Base-by-base conservation (phyloP, 331 rosid genomes). In the Dryas integrifolia region DNA sequence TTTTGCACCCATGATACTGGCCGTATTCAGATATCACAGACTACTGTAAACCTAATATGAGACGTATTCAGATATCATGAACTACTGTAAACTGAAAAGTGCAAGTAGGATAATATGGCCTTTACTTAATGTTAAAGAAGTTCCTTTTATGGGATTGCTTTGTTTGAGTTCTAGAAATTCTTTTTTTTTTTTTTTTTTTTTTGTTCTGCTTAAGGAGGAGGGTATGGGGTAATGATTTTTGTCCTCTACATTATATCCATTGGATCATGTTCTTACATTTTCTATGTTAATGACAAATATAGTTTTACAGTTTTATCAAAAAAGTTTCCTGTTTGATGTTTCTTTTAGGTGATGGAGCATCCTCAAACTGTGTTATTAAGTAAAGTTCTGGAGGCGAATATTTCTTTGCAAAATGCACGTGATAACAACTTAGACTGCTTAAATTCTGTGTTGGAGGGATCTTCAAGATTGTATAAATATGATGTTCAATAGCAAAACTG, bases 381-480 rank as follows among this genome's bases (percentile, higher is more conserved):
- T 66, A 89, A 88, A 89, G 91, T 94, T 84, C 77, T 94, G 58
- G 80, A 88, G 58, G 73, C 88, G 57, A 94, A 94, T 82, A 85
- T 82, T 61, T 63, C 69, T 50, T 83, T 94, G 52, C 86, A 86
- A 72, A 80, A 88, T 63, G 92, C 92, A 21, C 24, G 24, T 72
- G 85, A 52, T 67, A 76, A 84, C 74, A 84, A 89, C 57, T 72
- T 46, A 40, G 90, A 85, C 57, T 61, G 49, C 74, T 26, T 85
- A 40, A 61, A 79, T 86, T 50, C 73, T 68, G 69, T 73, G 72
- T 72, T 94, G 98, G 97, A 86, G 82, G 96, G 86, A 81, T 67
- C 97, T 94, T 82, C 98, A 94, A 82, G 89, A 82, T 83, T 85
- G 95, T 68, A 75, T 91, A 66, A 94, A 86, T 67, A 53, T 91